Evolutionary conservation across 129 eudicot species (phyloP).

Genomic region (Oenanthe sinensis): DNA sequence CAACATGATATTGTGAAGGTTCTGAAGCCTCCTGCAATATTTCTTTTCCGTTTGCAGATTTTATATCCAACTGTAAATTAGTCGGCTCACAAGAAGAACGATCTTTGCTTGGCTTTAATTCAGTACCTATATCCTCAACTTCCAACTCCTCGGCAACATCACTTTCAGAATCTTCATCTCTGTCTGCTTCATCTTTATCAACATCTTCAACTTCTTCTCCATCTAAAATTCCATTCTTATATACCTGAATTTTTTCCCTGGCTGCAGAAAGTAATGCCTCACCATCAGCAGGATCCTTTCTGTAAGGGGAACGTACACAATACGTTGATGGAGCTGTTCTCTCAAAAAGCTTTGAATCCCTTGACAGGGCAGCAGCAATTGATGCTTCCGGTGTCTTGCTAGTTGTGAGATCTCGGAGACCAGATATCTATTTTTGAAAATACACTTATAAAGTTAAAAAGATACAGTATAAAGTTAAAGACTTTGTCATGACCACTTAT

Average conservation of each 20-base stretch:
- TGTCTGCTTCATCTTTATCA: conserved; percentile 70
- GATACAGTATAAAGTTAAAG: not conserved
- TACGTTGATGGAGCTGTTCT: conserved; percentile 97
- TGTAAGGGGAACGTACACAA: conserved; percentile 67
- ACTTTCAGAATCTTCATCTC: conserved; percentile 73
- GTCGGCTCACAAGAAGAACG: conserved; percentile 14
- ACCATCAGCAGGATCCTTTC: conserved; percentile 72
- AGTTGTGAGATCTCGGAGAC: conserved; percentile 83
- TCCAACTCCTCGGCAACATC: conserved; percentile 72
- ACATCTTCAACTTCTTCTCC: conserved; percentile 68
- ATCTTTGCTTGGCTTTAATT: conserved; percentile 19
- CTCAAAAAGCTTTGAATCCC: conserved; percentile 93
- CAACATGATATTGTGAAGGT: conserved; percentile 15
- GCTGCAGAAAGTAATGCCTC: conserved; percentile 61
- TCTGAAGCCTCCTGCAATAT: conserved; percentile 9
- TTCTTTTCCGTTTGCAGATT: conserved; percentile 12
- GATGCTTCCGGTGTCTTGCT: conserved; percentile 97
- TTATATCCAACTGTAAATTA: conserved; percentile 2
- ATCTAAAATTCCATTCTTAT: conserved; percentile 50
- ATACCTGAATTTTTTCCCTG: conserved; percentile 58
- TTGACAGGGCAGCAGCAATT: conserved; percentile 87
- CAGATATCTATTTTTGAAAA: conserved; percentile 53
- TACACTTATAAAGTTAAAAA: not conserved
- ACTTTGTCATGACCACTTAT: not conserved
- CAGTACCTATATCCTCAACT: conserved; percentile 45